Conservation (phyloP, 2,329 filamentous ascomycete genomes). For the Arthrobotrys sinensis region DNA sequence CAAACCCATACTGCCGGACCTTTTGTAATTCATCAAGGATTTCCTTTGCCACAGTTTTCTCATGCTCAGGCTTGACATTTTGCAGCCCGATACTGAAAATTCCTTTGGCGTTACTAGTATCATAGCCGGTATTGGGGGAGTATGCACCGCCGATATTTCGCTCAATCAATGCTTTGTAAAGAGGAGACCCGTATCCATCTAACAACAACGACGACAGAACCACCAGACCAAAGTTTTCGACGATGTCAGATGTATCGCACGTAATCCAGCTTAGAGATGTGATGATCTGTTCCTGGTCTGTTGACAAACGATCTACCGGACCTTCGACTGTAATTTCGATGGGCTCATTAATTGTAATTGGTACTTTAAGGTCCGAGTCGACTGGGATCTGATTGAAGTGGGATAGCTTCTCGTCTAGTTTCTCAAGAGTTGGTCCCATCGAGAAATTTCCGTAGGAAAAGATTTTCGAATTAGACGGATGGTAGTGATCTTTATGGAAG, state of each 20-base stretch:
- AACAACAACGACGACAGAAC: conserved; percentile 87
- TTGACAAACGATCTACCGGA: conserved; percentile 87
- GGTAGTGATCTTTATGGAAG: conserved; percentile 94
- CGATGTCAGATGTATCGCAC: conserved; percentile 83
- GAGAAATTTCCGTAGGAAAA: conserved; percentile 97
- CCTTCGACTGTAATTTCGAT: conserved; percentile 80
- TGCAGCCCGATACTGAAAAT: conserved; percentile 93
- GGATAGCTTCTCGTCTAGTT: conserved; percentile 81
- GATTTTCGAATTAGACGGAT: conserved; percentile 96
- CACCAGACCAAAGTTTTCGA: conserved; percentile 89
- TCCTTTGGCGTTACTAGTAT: conserved; percentile 80
- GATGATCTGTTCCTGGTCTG: conserved; percentile 89
- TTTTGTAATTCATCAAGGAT: conserved; percentile 81
- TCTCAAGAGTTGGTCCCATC: conserved; percentile 82
- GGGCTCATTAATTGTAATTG: conserved; percentile 80
- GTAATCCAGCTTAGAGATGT: conserved; percentile 94
- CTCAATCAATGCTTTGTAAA: conserved; percentile 91
- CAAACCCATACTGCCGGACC: conserved; percentile 83
- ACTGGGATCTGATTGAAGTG: conserved; percentile 79
- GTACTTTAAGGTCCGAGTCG: conserved; percentile 81
- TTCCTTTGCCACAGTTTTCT: conserved; percentile 81
- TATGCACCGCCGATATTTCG: conserved; percentile 91
- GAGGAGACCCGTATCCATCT: conserved; percentile 93
- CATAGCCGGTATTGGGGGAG: conserved; percentile 94
- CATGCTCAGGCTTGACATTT: conserved; percentile 86